Percentiles rank a stretch among this genome's conserved stretches.
Evolutionary conservation across 768 basidiomycete genomes (phyloP).

Genomic region (Chiua virens): DNA sequence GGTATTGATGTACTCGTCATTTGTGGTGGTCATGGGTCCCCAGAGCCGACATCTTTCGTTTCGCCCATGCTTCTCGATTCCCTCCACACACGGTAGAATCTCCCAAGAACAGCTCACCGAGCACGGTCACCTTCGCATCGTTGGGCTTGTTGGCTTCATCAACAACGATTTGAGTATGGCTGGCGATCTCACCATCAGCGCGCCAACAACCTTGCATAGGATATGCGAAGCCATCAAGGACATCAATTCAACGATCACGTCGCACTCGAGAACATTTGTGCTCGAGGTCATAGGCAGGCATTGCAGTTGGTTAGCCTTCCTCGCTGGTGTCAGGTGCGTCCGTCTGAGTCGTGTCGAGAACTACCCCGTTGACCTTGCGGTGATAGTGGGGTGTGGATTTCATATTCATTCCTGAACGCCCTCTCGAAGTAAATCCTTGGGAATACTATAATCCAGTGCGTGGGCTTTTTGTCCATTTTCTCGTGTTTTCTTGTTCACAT

Average conservation of each 20-base stretch:
- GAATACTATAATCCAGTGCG: conserved; percentile 83
- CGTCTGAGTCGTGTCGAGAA: neutral
- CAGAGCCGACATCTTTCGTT: conserved; percentile 90
- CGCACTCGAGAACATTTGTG: conserved; percentile 96
- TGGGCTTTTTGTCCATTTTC: conserved; percentile 39
- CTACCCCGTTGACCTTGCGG: conserved; percentile 8
- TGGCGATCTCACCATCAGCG: conserved; percentile 95
- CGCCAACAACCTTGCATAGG: conserved; percentile 90
- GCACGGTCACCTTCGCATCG: conserved; percentile 88
- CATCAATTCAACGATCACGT: conserved; percentile 94
- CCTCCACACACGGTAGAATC: conserved; percentile 72
- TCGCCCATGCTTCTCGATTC: conserved; percentile 74
- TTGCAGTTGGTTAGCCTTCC: conserved; percentile 95
- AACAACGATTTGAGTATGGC: conserved; percentile 99
- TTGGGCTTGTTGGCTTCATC: conserved; percentile 98
- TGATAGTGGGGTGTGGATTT: conserved; percentile 89
- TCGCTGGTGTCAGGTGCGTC: conserved; percentile 85
- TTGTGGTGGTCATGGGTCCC: conserved; percentile 97
- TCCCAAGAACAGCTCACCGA: conserved; percentile 65
- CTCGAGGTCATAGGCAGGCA: conserved; percentile 99
- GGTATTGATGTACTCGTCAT: conserved; percentile 97
- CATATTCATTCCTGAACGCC: conserved; percentile 95
- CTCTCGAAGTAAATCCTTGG: conserved; percentile 79
- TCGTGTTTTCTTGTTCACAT: neutral
- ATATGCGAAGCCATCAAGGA: conserved; percentile 99